Evolutionary conservation across 106 monocot genomes (phyloP).

Genomic region (Dendrobium huoshanense): DNA sequence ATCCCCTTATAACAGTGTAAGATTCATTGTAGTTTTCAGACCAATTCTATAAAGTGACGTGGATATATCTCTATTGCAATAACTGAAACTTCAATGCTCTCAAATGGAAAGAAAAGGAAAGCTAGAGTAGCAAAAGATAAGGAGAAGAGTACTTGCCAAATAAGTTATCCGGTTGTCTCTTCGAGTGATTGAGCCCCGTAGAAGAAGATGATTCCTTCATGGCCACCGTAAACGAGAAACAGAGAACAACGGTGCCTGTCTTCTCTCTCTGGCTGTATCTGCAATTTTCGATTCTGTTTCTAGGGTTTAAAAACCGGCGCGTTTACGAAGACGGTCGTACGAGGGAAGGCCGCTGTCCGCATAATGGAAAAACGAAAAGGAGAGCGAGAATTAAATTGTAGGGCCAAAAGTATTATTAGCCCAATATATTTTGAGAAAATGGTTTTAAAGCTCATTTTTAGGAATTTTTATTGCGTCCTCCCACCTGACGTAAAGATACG

Average conservation of each 20-base stretch:
- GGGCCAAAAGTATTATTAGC: too few species aligned
- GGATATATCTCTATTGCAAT: background rate
- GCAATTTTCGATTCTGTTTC: background rate
- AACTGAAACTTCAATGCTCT: background rate
- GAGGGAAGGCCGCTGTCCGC: background rate
- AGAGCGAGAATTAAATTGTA: too few species aligned
- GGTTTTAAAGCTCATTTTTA: too few species aligned
- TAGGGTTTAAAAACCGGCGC: conserved; percentile 9
- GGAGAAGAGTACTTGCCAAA: conserved; percentile 2
- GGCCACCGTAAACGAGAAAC: background rate
- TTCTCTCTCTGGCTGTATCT: background rate
- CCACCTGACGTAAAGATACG: too few species aligned
- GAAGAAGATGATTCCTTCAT: background rate
- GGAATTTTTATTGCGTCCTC: too few species aligned
- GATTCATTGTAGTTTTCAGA: background rate
- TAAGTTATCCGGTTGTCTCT: background rate
- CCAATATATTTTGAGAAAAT: too few species aligned
- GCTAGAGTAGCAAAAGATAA: background rate
- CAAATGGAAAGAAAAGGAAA: background rate
- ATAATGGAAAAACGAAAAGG: too few species aligned
- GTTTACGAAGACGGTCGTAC: background rate
- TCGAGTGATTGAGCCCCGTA: background rate
- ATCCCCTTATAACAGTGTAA: background rate
- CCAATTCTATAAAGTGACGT: background rate
- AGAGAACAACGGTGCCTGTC: background rate